Evolutionary conservation across 306 rosid species (phyloP), one percentile per base, ranked within the genome.

Genomic region (Parietaria judaica): DNA sequence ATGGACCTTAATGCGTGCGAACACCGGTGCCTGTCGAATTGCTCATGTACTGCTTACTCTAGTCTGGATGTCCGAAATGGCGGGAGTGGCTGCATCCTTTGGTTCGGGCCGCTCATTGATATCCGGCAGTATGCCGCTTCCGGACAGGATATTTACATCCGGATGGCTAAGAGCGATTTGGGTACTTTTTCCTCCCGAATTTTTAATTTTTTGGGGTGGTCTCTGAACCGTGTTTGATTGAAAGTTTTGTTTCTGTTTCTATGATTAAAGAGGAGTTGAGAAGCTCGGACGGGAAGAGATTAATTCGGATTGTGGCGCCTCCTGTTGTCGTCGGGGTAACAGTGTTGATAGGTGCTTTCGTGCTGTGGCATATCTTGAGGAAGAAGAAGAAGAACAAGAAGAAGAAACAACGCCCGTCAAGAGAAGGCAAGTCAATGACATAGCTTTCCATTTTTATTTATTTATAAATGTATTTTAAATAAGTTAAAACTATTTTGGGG

Each of bases 31-130:
- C 64, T 31, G 65, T 58, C 53, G 23, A 76, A 73, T 50, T 80
- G 77, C 63, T 66, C 74, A 23, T 76, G 85, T 38, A 70, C 50
- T 3, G 79, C 81, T 13, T 76, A 76, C 73, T 64, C 81, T 44
- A 72, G 64, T 72, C n/a, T 38, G 35, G 64, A 78, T 70, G 78
- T 68, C 50, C 71, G 76, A 3, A 45, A 51, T 54, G 82, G 76
- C 37, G 85, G 81, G 14, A 76, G 56, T 59, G 85, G 81, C 0
- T 80, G 81, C 57, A 51, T 52, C 48, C 64, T 63, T 54, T 73
- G 85, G 81, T 74, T 76, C 59, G 71, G 63, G 8, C 68, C 54
- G 60, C 64, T 80, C 39, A 38, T 70, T 54, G 85, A 80, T 43
- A 14, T 67, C 52, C 70, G 81, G 52, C 70, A 59, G 34, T 61